phyloP scores from a whole-genome alignment of 768 basidiomycete species.

The Leccinum disarticulatum region DNA sequence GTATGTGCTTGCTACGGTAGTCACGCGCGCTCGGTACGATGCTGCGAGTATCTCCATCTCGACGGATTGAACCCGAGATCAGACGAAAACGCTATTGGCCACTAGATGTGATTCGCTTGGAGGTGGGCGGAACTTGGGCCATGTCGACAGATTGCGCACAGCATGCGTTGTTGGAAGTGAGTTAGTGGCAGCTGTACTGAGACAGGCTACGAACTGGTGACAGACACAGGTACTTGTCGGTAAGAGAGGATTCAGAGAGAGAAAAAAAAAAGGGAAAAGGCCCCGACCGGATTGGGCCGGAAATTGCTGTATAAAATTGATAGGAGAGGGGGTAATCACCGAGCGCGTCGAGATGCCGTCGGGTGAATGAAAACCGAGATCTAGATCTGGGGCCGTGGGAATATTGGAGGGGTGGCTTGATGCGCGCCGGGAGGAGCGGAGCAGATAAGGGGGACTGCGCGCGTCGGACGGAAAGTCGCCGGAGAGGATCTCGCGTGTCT shows the following conservation, averaged over 20 bases:
- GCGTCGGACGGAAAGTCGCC: constrained; percentile 28
- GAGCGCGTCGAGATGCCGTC: neutral
- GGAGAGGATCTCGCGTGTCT: constrained; percentile 20
- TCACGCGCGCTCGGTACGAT: neutral
- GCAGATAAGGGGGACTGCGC: constrained; percentile 3
- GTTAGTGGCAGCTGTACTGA: neutral
- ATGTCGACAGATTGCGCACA: neutral
- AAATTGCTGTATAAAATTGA: neutral
- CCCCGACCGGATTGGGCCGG: neutral
- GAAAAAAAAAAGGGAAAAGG: neutral
- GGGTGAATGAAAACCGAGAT: neutral
- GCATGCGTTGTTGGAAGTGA: neutral
- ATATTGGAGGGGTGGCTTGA: neutral
- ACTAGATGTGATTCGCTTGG: neutral
- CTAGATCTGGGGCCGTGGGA: constrained; percentile 6
- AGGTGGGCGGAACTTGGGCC: neutral
- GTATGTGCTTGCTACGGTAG: neutral
- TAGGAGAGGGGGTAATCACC: neutral
- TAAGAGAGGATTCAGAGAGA: too few relatives aligned
- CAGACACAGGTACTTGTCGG: neutral
- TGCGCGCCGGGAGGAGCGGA: constrained; percentile 19
- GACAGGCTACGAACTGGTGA: neutral
- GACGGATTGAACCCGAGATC: neutral
- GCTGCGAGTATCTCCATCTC: neutral
- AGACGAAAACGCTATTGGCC: neutral